A percentile compares a stretch with the other conserved stretches of the same genome.
These are phyloP conservation scores for Blastocystis sp. DNA, from an alignment of 352 stramenopile genomes.

Conservation along the genomic window DNA sequence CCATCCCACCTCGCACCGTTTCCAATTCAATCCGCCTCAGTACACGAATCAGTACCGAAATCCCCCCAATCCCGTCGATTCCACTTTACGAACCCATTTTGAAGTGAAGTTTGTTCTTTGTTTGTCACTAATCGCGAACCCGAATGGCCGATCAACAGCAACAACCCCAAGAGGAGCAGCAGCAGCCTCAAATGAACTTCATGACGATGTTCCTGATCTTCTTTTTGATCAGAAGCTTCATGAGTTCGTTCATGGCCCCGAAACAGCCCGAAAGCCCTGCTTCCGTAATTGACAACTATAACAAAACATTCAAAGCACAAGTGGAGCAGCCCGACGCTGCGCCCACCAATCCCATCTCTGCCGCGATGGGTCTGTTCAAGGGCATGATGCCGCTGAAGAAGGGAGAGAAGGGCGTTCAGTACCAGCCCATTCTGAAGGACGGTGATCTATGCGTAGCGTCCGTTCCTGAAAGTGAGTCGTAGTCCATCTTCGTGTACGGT, in stretches of 20 bases:
- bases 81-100: background rate
- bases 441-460: slow-evolving; percentile 33
- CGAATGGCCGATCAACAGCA: slow-evolving; percentile 62
- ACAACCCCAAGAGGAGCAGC: slow-evolving; percentile 15
- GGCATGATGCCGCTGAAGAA: slow-evolving; percentile 73
- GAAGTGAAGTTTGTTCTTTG: background rate
- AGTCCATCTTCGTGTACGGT: slow-evolving; percentile 67
- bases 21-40: too few species aligned
- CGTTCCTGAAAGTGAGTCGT: slow-evolving; percentile 1
- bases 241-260: slow-evolving; percentile 28
- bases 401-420: slow-evolving; percentile 34
- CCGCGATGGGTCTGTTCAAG: slow-evolving; percentile 54
- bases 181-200: slow-evolving; percentile 68
- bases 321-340: background rate
- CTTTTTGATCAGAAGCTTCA: slow-evolving; percentile 61
- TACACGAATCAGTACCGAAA: background rate
- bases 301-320: slow-evolving; percentile 47
- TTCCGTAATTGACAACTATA: slow-evolving; percentile 70
- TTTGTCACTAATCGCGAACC: background rate
- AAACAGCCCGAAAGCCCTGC: slow-evolving; percentile 3
- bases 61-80: background rate
- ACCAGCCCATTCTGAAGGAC: slow-evolving; percentile 37
- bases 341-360: background rate
- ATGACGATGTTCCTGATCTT: slow-evolving; percentile 70
- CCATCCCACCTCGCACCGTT: too few species aligned